phyloP scores from a whole-genome alignment of 495 filamentous ascomycete species.

The Astrocystis sublimbata region DNA sequence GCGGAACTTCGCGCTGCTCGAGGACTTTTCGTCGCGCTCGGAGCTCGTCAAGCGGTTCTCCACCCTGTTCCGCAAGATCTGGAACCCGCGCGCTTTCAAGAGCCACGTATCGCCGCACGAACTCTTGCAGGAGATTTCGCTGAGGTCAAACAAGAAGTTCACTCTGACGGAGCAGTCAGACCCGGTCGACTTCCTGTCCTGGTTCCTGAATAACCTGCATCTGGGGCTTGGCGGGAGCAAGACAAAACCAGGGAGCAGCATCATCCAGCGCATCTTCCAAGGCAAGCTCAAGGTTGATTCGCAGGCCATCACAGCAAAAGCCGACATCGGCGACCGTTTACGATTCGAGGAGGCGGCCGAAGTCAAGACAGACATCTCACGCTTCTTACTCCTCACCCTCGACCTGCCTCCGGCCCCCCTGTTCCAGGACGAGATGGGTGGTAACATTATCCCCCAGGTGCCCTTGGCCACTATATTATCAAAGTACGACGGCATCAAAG shows the following conservation, averaged over 20 bases:
- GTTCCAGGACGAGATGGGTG: constrained; percentile 89
- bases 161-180: constrained; percentile 90
- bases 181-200: constrained; percentile 92
- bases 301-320: constrained; percentile 90
- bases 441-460: constrained; percentile 96
- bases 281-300: constrained; percentile 89
- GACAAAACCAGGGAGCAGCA: constrained; percentile 75
- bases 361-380: constrained; percentile 71
- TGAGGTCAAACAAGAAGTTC: constrained; percentile 88
- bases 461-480: constrained; percentile 83
- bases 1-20: constrained; percentile 90
- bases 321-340: constrained; percentile 82
- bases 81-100: constrained; percentile 97
- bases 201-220: constrained; percentile 96
- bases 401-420: constrained; percentile 90
- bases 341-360: constrained; percentile 90
- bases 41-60: constrained; percentile 76
- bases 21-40: constrained; percentile 60
- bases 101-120: constrained; percentile 97
- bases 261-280: constrained; percentile 91
- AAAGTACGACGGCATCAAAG: constrained; percentile 89
- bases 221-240: constrained; percentile 87
- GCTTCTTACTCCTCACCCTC: constrained; percentile 88
- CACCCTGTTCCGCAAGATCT: constrained; percentile 92
- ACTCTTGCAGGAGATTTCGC: constrained; percentile 88